Percentiles rank a stretch among this genome's conserved stretches.
phyloP scores from a whole-genome alignment of 805 yeast genomes.

The Schwanniomyces vanrijiae region DNA sequence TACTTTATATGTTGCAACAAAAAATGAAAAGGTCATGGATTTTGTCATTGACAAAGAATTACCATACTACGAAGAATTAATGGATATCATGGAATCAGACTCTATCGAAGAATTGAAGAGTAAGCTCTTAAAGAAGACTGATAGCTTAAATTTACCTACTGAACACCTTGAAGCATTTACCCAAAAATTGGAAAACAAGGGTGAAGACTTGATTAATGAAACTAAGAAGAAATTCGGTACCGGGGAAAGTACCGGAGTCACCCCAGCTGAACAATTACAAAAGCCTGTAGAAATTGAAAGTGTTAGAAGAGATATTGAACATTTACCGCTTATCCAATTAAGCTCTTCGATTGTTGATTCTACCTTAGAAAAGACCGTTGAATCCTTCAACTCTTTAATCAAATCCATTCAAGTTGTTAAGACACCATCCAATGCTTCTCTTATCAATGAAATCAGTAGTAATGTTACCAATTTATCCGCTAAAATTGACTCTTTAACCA shows the following conservation, averaged over 20 bases:
- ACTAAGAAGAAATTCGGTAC: slow-evolving; percentile 32
- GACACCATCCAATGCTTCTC: slow-evolving; percentile 23
- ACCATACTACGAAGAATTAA: slow-evolving; percentile 42
- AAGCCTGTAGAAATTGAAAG: slow-evolving; percentile 39
- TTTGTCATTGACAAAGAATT: slow-evolving; percentile 43
- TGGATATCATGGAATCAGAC: slow-evolving; percentile 38
- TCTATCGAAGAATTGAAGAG: slow-evolving; percentile 30
- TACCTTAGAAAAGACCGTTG: slow-evolving; percentile 33
- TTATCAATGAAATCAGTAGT: slow-evolving; percentile 33
- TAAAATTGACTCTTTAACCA: slow-evolving; percentile 33
- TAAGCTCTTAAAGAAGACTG: slow-evolving; percentile 15
- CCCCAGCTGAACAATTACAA: slow-evolving; percentile 44
- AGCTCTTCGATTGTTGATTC: slow-evolving; percentile 27
- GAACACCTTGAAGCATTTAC: slow-evolving; percentile 33
- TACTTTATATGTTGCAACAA: slow-evolving; percentile 40
- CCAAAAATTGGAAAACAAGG: slow-evolving; percentile 28
- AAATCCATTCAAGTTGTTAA: slow-evolving; percentile 31
- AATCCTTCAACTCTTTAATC: slow-evolving; percentile 39
- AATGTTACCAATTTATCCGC: slow-evolving; percentile 28
- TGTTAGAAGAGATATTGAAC: slow-evolving; percentile 26
- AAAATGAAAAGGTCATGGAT: slow-evolving; percentile 44
- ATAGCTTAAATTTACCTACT: slow-evolving; percentile 29
- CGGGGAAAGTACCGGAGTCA: slow-evolving; percentile 12
- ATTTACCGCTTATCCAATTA: slow-evolving; percentile 34
- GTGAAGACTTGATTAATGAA: slow-evolving; percentile 35